These are phyloP conservation scores for Cercospora brassicicola DNA, from an alignment of 2,329 filamentous ascomycete species.

Conservation along the genomic window DNA sequence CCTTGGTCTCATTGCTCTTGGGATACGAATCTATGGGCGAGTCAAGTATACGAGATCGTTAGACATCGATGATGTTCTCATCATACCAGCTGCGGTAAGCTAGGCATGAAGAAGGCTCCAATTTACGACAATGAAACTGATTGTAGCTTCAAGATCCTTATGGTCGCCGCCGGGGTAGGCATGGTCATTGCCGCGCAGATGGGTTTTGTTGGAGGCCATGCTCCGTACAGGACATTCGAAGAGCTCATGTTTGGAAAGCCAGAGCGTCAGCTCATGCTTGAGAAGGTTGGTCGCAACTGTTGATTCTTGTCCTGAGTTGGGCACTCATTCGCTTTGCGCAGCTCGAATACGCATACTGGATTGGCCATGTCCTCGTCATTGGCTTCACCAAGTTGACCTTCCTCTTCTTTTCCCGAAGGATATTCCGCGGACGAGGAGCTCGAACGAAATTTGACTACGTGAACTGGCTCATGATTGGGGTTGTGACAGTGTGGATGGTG, in stretches of 20 bases:
- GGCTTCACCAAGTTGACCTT: constrained; percentile 23
- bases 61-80: constrained; percentile 21
- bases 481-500: constrained; percentile 18
- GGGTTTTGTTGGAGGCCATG: constrained; percentile 18
- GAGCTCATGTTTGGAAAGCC: constrained; percentile 9
- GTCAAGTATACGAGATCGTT: constrained; percentile 16
- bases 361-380: constrained; percentile 20
- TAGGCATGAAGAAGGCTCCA: neutral
- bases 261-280: constrained; percentile 15
- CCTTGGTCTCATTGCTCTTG: constrained; percentile 11
- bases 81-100: constrained; percentile 20
- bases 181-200: constrained; percentile 16
- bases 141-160: constrained; percentile 7
- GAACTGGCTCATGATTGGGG: constrained; percentile 20
- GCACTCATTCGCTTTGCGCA: neutral
- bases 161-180: constrained; percentile 15
- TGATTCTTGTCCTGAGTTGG: neutral
- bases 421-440: constrained; percentile 14
- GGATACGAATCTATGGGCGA: constrained; percentile 13
- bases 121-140: neutral
- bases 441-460: constrained; percentile 19
- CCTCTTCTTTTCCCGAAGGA: constrained; percentile 22
- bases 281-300: constrained; percentile 5
- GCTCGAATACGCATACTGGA: constrained; percentile 25
- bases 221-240: constrained; percentile 6